Evolutionary conservation across 2,329 filamentous ascomycete species (phyloP), one percentile per base, ranked within the genome.

Genomic region (Neurospora sp.): DNA sequence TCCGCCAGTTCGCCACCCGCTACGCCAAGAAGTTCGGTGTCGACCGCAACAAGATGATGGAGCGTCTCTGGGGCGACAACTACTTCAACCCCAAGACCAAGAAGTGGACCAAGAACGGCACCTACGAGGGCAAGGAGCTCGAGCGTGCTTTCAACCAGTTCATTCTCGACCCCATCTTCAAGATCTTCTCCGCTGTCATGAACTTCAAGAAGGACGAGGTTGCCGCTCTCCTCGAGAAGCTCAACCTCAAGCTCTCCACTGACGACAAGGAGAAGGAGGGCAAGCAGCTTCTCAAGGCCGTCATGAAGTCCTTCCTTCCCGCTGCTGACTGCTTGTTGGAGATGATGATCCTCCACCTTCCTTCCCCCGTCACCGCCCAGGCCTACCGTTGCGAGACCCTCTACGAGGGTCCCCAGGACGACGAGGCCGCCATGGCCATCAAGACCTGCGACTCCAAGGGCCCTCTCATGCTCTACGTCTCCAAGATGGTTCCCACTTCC

Each of bases 11-110:
- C 84, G 96, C 96, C 78, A 84, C 89, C 81, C 90, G 91, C 80
- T 99, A 99, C 84, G 92, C 95, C 85, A 98, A 98, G 93, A 99
- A 99, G 87, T 99, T 99, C 80, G 96, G 96, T 91, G 96, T 99
- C 79, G 95, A 99, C 90, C 94, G 94, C 84, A 91, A 90, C 87
- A 98, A 98, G 93, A 97, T 99, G 96, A 97, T 98, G 92, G 93
- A 97, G 88, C 93, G 96, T 91, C 93, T 99, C 78, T 99, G 96
- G 96, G 96, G 96, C 77, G 96, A 99, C 90, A 97, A 93, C 89
- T 99, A 89, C 90, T 99, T 99, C 92, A 98, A 99, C 90, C 93
- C 96, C 78, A 89, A 93, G 86, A 99, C 96, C 88, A 99, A 98
- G 93, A 99, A 99, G 91, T 99, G 96, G 96, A 95, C 94, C 84